Percentiles rank a stretch among this genome's conserved stretches.
These are phyloP conservation scores for Aquanectria penicillioides DNA, from an alignment of 2,329 filamentous ascomycete genomes.

Conservation along the genomic window DNA sequence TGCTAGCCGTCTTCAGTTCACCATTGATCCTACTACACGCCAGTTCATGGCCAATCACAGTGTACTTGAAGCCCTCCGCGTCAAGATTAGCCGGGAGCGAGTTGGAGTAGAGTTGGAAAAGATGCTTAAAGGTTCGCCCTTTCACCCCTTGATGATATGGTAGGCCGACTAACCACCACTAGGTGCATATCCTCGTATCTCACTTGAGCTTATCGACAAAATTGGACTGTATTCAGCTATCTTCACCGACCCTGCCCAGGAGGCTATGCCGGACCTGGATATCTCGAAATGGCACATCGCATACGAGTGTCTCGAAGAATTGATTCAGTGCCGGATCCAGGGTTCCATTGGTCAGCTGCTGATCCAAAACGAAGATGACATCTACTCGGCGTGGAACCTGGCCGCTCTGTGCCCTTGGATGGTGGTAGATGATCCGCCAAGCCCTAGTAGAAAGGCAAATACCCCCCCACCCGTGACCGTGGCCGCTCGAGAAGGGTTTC, in stretches of 20 bases:
- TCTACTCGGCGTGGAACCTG: slow-evolving; percentile 81
- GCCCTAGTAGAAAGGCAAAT: slow-evolving; percentile 57
- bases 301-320: slow-evolving; percentile 70
- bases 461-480: slow-evolving; percentile 61
- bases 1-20: slow-evolving; percentile 83
- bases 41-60: slow-evolving; percentile 78
- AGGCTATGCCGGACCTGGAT: slow-evolving; percentile 64
- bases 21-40: slow-evolving; percentile 76
- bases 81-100: slow-evolving; percentile 93
- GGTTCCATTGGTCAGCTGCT: slow-evolving; percentile 64
- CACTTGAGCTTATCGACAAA: slow-evolving; percentile 72
- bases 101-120: slow-evolving; percentile 90
- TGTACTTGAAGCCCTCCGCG: slow-evolving; percentile 81
- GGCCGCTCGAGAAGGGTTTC: slow-evolving; percentile 80
- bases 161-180: slow-evolving; percentile 39
- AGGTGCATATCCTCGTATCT: slow-evolving; percentile 67
- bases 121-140: slow-evolving; percentile 89
- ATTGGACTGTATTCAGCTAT: slow-evolving; percentile 77
- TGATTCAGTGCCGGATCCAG: slow-evolving; percentile 56
- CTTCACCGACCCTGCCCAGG: slow-evolving; percentile 74
- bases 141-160: no score
- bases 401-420: slow-evolving; percentile 81
- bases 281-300: slow-evolving; percentile 68
- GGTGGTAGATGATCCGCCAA: slow-evolving; percentile 55
- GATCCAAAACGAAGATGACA: slow-evolving; percentile 69